phyloP scores from a whole-genome alignment of 192 early-diverging fungal species.

The Coemansia sp. region DNA sequence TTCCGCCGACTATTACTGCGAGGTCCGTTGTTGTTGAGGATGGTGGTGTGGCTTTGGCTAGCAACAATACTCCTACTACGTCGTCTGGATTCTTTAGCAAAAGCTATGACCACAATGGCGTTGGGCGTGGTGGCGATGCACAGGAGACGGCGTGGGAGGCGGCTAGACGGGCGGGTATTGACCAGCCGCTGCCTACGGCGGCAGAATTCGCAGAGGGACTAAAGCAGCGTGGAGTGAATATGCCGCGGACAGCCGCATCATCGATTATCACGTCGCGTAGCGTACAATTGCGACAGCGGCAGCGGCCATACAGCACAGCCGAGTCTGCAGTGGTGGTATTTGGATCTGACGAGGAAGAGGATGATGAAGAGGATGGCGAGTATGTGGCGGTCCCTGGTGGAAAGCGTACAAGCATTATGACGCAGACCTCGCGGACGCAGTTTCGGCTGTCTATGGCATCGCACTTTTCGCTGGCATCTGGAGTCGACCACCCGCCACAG shows the following conservation, averaged over 20 bases:
- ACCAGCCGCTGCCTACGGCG: constrained; percentile 23
- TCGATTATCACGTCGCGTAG: constrained; percentile 18
- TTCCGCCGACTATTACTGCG: constrained; percentile 2
- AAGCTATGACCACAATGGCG: background rate
- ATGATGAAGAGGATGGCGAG: background rate
- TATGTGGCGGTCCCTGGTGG: background rate
- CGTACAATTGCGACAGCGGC: constrained; percentile 1
- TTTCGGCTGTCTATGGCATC: constrained; percentile 28
- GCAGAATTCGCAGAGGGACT: constrained; percentile 29
- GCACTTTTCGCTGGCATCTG: constrained; percentile 29
- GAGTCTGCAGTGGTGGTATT: constrained; percentile 15
- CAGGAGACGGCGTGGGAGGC: constrained; percentile 10
- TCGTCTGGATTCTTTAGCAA: constrained; percentile 4
- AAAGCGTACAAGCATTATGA: background rate
- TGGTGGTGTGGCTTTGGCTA: background rate
- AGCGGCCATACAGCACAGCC: constrained; percentile 15
- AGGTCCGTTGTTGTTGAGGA: constrained; percentile 4
- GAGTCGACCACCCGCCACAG: constrained; percentile 1
- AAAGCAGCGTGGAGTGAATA: constrained; percentile 31
- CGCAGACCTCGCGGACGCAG: constrained; percentile 10
- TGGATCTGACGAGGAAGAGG: constrained; percentile 12
- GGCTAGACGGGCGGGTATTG: constrained; percentile 30
- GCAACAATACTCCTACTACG: background rate
- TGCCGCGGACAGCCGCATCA: constrained; percentile 27
- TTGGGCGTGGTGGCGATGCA: background rate